phyloP scores from a whole-genome alignment of 2,329 filamentous ascomycete genomes.

The Acrodontium crateriforme region DNA sequence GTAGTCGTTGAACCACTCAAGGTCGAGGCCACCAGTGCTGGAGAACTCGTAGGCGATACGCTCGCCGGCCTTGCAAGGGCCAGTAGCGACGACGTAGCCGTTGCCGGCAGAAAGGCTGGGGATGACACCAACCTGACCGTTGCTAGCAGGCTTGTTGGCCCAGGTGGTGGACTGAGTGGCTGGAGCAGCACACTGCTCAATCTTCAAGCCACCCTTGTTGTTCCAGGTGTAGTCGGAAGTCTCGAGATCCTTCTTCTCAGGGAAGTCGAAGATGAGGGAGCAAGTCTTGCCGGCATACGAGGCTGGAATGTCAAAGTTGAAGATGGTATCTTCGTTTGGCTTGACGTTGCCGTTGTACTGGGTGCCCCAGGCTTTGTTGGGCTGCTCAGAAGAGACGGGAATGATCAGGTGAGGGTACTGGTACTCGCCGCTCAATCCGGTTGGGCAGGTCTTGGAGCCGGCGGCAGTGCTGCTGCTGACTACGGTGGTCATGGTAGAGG shows the following conservation, averaged over 20 bases:
- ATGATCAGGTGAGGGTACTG: conserved; percentile 26
- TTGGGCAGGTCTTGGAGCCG: conserved; percentile 13
- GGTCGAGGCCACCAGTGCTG: conserved; percentile 7
- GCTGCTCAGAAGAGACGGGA: conserved; percentile 23
- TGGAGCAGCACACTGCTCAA: conserved; percentile 13
- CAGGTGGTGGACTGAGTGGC: conserved; percentile 13
- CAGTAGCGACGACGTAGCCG: conserved; percentile 7
- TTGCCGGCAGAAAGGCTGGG: conserved; percentile 5
- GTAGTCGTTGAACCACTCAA: conserved; percentile 7
- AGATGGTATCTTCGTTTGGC: conserved; percentile 25
- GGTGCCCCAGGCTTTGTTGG: conserved; percentile 27
- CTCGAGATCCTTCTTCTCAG: conserved; percentile 20
- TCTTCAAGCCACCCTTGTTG: conserved; percentile 25
- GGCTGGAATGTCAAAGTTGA: conserved; percentile 34
- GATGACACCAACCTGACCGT: conserved; percentile 5
- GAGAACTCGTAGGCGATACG: conserved; percentile 5
- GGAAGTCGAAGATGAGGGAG: conserved; percentile 35
- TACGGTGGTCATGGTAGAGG: neutral
- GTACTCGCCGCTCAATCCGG: conserved; percentile 20
- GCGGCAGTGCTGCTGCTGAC: conserved; percentile 1
- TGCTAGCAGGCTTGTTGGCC: conserved; percentile 6
- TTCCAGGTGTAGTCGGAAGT: conserved; percentile 24
- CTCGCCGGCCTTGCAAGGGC: conserved; percentile 7
- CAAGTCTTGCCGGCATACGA: conserved; percentile 29
- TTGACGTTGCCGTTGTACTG: conserved; percentile 28